Evolutionary conservation across 768 basidiomycete species (phyloP).

Genomic region (Tylopilus rubrobrunneus): DNA sequence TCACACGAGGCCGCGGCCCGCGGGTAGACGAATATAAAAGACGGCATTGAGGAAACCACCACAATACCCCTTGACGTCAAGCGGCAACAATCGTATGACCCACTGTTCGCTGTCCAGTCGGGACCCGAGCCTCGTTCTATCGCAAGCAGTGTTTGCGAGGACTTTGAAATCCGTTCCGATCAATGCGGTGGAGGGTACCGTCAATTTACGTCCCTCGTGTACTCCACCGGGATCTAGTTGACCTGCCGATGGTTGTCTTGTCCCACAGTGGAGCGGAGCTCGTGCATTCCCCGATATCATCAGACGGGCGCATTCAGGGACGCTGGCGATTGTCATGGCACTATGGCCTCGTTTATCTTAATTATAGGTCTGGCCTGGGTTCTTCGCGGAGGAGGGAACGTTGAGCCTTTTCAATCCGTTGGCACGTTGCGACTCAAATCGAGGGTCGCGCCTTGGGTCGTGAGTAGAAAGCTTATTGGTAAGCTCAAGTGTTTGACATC

Average conservation of each 20-base stretch:
- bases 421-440: not conserved
- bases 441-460: not conserved
- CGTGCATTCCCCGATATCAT: not conserved
- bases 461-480: not conserved
- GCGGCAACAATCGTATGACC: not conserved
- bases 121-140: not conserved
- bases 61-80: constrained; percentile 1
- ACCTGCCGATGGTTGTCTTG: not conserved
- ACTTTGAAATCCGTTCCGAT: constrained; percentile 5
- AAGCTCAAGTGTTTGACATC: not conserved
- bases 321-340: not conserved
- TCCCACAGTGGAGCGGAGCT: constrained; percentile 15
- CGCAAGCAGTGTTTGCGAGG: not conserved
- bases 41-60: not conserved
- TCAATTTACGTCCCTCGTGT: constrained; percentile 8
- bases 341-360: not conserved
- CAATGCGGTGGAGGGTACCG: not conserved
- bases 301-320: not conserved
- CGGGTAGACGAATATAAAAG: constrained; percentile 1
- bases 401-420: not conserved
- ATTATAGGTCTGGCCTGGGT: constrained; percentile 1
- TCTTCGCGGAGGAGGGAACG: not conserved
- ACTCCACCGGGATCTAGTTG: not conserved
- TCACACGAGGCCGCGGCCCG: constrained; percentile 21
- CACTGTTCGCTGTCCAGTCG: not conserved